Base-by-base conservation (phyloP, 1,139 yeast species). In the Yamadazyma diddensiae region DNA sequence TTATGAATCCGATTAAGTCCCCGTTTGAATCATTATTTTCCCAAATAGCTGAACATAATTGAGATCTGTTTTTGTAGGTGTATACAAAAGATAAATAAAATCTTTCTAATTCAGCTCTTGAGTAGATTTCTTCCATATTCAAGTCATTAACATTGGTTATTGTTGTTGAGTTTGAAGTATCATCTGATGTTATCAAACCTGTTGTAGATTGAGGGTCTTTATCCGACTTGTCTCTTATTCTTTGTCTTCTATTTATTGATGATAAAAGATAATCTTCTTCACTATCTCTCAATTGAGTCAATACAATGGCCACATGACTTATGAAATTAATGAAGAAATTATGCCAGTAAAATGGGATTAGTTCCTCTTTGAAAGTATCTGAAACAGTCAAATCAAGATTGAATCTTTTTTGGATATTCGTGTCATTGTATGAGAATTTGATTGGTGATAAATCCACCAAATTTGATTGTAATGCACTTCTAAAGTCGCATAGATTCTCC, bases 251-350 rank as follows among this genome's bases (percentile, higher is more conserved):
- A 36, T 63, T 64, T 32, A 59, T 52, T 2, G 70, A 61, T 9
- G 86, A 76, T 34, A 85, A 56, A 35, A 82, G 59, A 26, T 79
- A 73, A 52, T 92, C 97, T 50, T 92, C 98, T 53, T 92, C 97
- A 10, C 79, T 77, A 45, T 86, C 86, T 45, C 94, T 74, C 51
- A 92, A 73, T 48, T 82, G 83, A 4, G 90, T 83, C 36, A 92
- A 65, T 11, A 90, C 66, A 37, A 86, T 81, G 1, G 97, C 95
- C 26, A 85, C 75, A 49, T 84, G 81, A 7, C 77, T 66, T 17
- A 88, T 76, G 42, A 87, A 79, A 3, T 71, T 62, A 29, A 71
- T 75, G 25, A 83, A 72, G 40, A 87, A 77, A 1, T 55, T 51
- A 44, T 78, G 77, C 37, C 79, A 65, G 12, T 66, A 59, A 3